Evolutionary conservation across 2,329 filamentous ascomycete species (phyloP), one percentile per base, ranked within the genome.

Genomic region (Trichoderma sp.): DNA sequence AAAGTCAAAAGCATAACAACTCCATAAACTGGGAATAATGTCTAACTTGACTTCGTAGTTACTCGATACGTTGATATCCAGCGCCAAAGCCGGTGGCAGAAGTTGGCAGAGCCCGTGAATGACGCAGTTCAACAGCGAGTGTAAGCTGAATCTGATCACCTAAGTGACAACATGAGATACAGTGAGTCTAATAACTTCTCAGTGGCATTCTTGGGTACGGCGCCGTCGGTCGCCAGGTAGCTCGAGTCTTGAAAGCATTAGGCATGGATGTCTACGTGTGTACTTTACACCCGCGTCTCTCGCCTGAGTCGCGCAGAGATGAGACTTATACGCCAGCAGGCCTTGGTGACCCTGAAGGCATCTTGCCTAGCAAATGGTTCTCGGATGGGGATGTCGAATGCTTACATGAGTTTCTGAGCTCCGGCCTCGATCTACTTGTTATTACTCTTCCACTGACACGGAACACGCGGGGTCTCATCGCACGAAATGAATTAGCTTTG

Each of bases 221-320:
- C 16, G 85, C 84, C 71, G 90, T 90, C 71, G 89, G 89, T 9
- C 85, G 89, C 0, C 88, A 90, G 75, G 85, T 84, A 5, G 89
- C 88, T 3, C 86, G 88, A 9, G 87, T 94, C 3, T 89, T 89
- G 12, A 87, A 86, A 16, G 91, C 92, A 2, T 83, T 94, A 79
- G 94, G 93, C 21, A 92, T 94, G 88, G 87, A 91, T 33, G 89
- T 96, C 0, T 87, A 95, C 80, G 94, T 93, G 1, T 95, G 93
- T 85, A 96, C 93, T 0, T 91, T 93, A 0, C 90, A 90, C 31
- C 89, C 92, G 1, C 91, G 92, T n/a, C 82, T 86, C 9, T 94
- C 93, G 0, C 88, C 91, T 0, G 91, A 91, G 73, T 92, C 91
- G 1, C 89, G 89, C 62, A 85, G 83, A 33, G 93, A 96, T 82